Evolutionary conservation across 768 basidiomycete genomes (phyloP).

Genomic region (Leccinum ochraceum): DNA sequence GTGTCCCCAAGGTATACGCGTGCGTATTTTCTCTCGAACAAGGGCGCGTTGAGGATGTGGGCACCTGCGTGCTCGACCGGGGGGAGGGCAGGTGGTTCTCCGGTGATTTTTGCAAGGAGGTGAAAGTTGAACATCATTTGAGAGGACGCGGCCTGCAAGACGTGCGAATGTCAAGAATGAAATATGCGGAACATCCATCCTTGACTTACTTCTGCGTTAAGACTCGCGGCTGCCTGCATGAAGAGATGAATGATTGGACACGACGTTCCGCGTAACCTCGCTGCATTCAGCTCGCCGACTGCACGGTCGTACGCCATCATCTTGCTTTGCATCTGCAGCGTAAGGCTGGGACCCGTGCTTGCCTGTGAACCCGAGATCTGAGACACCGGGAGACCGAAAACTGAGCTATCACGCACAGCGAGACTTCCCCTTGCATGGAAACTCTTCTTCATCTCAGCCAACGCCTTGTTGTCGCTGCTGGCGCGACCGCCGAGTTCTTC

Average conservation of each 20-base stretch:
- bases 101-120: conserved; percentile 73
- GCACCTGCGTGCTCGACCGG: conserved; percentile 79
- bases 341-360: conserved; percentile 54
- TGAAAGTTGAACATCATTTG: conserved; percentile 59
- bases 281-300: conserved; percentile 72
- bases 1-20: conserved; percentile 68
- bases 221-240: no score
- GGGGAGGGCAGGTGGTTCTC: conserved; percentile 73
- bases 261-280: conserved; percentile 68
- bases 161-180: no score
- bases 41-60: conserved; percentile 77
- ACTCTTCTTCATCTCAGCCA: conserved; percentile 63
- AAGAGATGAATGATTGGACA: no score
- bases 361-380: conserved; percentile 30
- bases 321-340: conserved; percentile 83
- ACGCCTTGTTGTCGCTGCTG: conserved; percentile 52
- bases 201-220: no score
- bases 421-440: conserved; percentile 57
- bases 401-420: conserved; percentile 40
- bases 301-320: conserved; percentile 96
- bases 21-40: conserved; percentile 83
- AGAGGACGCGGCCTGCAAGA: no score
- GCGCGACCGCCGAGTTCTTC: conserved; percentile 82
- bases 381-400: neutral
- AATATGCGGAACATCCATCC: no score